Evolutionary conservation across 306 rosid species (phyloP).

Genomic region (Lablab purpureus): DNA sequence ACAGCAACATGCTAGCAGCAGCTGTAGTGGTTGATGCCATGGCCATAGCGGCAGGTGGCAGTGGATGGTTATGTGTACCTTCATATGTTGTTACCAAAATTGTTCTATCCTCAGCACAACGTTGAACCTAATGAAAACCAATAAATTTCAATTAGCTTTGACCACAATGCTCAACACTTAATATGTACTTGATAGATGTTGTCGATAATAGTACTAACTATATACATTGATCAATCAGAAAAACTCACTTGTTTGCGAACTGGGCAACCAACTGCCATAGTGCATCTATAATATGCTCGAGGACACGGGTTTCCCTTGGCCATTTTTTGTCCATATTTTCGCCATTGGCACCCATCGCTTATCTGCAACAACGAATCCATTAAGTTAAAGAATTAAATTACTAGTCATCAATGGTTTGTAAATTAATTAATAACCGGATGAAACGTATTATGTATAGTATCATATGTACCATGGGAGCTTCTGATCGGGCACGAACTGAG

Average conservation of each 20-base stretch:
- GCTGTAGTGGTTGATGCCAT: conserved; percentile 95
- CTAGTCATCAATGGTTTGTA: background rate
- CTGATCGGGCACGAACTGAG: conserved; percentile 94
- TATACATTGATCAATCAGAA: background rate
- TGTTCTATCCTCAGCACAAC: conserved; percentile 87
- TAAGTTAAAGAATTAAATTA: conserved; percentile 3
- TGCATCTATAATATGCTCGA: conserved; percentile 92
- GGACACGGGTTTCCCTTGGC: conserved; percentile 99
- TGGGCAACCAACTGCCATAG: conserved; percentile 97
- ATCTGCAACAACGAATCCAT: conserved; percentile 58
- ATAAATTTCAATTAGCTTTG: background rate
- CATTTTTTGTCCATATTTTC: conserved; percentile 97
- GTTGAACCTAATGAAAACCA: conserved; percentile 72
- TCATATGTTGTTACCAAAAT: conserved; percentile 92
- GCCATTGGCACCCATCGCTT: conserved; percentile 98
- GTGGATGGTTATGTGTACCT: conserved; percentile 95
- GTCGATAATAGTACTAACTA: background rate
- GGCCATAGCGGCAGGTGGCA: conserved; percentile 96
- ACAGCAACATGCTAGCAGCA: conserved; percentile 86
- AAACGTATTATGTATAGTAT: background rate
- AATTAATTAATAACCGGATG: background rate
- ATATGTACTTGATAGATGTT: background rate
- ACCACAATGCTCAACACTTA: background rate
- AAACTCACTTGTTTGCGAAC: conserved; percentile 94
- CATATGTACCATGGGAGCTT: conserved; percentile 83